Evolutionary conservation across 768 basidiomycete species (phyloP).

Genomic region (Tephrocybe sp.): DNA sequence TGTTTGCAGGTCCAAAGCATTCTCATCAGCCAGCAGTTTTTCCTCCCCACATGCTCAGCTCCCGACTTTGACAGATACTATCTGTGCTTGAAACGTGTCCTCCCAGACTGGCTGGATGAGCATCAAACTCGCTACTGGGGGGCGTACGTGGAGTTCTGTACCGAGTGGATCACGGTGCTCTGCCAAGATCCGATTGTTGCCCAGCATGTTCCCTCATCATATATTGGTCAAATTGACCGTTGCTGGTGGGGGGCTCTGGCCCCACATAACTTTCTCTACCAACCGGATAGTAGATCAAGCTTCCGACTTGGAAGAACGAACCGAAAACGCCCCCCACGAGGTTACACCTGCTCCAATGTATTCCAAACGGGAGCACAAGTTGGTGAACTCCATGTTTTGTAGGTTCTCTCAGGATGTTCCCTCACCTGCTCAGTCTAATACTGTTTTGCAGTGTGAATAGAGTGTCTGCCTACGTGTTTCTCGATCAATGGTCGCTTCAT

Average conservation of each 20-base stretch:
- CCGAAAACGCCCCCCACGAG: background rate
- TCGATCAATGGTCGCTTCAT: background rate
- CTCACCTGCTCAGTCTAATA: background rate
- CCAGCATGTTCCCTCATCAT: background rate
- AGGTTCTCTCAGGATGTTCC: background rate
- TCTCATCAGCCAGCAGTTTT: background rate
- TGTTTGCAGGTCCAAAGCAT: slow-evolving; percentile 1
- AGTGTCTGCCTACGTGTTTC: background rate
- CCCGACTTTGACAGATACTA: background rate
- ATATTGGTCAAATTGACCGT: background rate
- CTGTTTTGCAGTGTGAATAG: background rate
- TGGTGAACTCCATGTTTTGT: background rate
- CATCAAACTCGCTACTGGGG: background rate
- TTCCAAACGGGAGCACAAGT: background rate
- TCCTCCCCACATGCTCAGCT: background rate
- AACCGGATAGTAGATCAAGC: background rate
- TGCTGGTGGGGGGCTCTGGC: slow-evolving; percentile 3
- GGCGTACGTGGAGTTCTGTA: background rate
- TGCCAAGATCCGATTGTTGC: background rate
- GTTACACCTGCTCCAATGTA: background rate
- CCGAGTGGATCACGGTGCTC: background rate
- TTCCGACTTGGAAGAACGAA: background rate
- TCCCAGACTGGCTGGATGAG: background rate
- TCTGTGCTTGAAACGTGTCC: background rate
- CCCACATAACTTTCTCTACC: background rate